Evolutionary conservation across 2,329 filamentous ascomycete species (phyloP).

Genomic region (Nigrospora oryzae): DNA sequence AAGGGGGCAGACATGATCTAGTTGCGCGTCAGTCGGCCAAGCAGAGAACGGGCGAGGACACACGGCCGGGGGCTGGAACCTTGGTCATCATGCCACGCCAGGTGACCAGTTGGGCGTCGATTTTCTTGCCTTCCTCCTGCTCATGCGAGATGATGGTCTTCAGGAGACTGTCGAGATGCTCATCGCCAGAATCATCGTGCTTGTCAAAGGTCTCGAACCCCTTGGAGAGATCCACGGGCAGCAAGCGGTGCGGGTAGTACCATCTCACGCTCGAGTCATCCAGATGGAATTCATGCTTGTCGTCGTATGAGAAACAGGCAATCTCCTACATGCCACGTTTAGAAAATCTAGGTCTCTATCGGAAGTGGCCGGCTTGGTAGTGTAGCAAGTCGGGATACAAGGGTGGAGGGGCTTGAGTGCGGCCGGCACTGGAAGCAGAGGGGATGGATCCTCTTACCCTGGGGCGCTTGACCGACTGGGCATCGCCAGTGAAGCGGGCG

Average conservation of each 20-base stretch:
- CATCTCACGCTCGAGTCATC: conserved; percentile 77
- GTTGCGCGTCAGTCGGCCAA: conserved; percentile 2
- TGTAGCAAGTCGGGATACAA: background rate
- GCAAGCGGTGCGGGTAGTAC: conserved; percentile 65
- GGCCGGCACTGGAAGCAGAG: background rate
- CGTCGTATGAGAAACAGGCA: conserved; percentile 86
- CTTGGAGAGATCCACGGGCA: conserved; percentile 65
- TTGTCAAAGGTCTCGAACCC: conserved; percentile 80
- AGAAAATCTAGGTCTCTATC: too few species aligned
- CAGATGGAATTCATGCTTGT: conserved; percentile 66
- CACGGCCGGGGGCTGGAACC: conserved; percentile 33
- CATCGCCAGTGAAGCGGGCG: conserved; percentile 56
- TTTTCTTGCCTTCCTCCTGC: conserved; percentile 54
- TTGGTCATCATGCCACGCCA: conserved; percentile 98
- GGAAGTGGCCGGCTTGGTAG: too few species aligned
- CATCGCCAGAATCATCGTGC: conserved; percentile 73
- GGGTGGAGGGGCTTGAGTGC: background rate
- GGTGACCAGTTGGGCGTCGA: conserved; percentile 74
- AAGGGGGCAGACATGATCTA: conserved; percentile 83
- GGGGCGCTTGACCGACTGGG: conserved; percentile 65
- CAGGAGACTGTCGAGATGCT: conserved; percentile 79
- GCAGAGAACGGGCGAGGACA: too few species aligned
- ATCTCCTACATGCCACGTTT: conserved; percentile 57
- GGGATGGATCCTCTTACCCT: conserved; percentile 39
- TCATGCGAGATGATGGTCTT: conserved; percentile 69